These are phyloP conservation scores for Euphrasia arctica DNA, from an alignment of 305 asterid genomes.

Conservation along the genomic window DNA sequence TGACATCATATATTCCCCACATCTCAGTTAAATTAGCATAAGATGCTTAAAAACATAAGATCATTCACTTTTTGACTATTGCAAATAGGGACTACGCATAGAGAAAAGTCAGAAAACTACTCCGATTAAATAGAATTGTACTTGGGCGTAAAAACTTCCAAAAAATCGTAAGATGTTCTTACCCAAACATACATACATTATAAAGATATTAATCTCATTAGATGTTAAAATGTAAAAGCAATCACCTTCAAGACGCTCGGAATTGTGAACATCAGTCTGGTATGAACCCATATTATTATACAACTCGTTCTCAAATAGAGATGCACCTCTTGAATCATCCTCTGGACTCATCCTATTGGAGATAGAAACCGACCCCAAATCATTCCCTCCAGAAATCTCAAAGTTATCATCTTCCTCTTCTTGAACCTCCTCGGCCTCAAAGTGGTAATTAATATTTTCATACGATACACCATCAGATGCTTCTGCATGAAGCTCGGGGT, in stretches of 20 bases:
- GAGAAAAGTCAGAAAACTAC: neutral
- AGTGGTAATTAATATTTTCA: slow-evolving; percentile 38
- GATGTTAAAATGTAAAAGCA: slow-evolving; percentile 9
- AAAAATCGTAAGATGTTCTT: neutral
- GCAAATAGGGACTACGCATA: neutral
- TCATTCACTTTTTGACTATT: neutral
- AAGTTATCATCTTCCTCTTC: slow-evolving; percentile 38
- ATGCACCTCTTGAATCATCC: slow-evolving; percentile 55
- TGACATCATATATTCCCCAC: too few species aligned
- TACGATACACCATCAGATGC: slow-evolving; percentile 31
- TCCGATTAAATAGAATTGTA: neutral
- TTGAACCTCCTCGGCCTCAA: slow-evolving; percentile 48
- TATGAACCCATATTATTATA: slow-evolving; percentile 38
- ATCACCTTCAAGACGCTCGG: slow-evolving; percentile 55
- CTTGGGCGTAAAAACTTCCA: neutral
- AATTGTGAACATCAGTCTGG: slow-evolving; percentile 44
- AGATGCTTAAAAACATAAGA: neutral
- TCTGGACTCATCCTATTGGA: slow-evolving; percentile 49
- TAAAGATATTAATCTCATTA: neutral
- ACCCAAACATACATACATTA: neutral
- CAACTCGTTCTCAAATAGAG: slow-evolving; percentile 48
- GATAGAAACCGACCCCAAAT: slow-evolving; percentile 42
- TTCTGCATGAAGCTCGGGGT: slow-evolving; percentile 50
- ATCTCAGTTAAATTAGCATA: too few species aligned
- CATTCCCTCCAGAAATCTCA: slow-evolving; percentile 44